phyloP scores from a whole-genome alignment of 306 rosid genomes.

The Parietaria judaica region DNA sequence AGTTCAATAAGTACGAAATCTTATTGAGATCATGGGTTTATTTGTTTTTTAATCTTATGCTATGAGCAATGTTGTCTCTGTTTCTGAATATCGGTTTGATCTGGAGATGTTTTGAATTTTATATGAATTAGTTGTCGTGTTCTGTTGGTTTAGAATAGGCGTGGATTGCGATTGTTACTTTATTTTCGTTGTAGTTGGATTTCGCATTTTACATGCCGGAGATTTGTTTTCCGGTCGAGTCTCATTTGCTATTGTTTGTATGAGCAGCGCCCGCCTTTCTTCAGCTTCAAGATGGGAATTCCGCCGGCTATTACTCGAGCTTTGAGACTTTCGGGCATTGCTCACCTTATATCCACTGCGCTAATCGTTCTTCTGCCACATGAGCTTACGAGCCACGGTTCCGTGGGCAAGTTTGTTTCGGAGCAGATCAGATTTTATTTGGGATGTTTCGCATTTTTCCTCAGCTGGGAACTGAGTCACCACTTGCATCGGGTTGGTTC shows the following conservation, averaged over 20 bases:
- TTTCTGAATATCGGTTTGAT: no score
- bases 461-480: constrained; percentile 85
- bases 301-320: constrained; percentile 55
- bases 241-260: constrained; percentile 10
- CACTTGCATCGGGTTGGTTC: constrained; percentile 71
- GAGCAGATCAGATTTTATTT: constrained; percentile 43
- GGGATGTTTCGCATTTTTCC: constrained; percentile 56
- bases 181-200: no score
- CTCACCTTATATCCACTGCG: constrained; percentile 41
- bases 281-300: constrained; percentile 91
- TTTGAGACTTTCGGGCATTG: constrained; percentile 55
- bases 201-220: no score
- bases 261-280: constrained; percentile 80
- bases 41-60: no score
- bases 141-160: no score
- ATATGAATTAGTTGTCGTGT: no score
- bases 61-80: no score
- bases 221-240: no score
- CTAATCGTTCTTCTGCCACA: constrained; percentile 43
- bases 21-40: no score
- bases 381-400: constrained; percentile 25
- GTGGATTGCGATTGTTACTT: no score
- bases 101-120: no score
- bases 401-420: constrained; percentile 25
- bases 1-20: no score